phyloP scores from a whole-genome alignment of 306 rosid species.

The Lagenaria siceraria region DNA sequence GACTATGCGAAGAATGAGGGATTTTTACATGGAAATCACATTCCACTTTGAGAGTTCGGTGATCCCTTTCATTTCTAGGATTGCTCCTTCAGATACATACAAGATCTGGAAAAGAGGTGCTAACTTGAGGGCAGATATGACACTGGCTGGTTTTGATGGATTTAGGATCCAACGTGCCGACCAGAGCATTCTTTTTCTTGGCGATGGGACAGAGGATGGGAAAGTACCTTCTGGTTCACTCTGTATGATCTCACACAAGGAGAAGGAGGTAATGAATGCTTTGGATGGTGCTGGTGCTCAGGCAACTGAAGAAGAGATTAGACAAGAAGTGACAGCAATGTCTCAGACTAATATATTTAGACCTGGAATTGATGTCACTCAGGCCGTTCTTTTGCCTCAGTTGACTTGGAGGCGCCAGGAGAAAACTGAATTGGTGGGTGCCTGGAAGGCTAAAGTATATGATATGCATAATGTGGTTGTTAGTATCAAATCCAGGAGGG shows the following conservation, averaged over 20 bases:
- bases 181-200: constrained; percentile 82
- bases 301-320: constrained; percentile 79
- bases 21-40: constrained; percentile 95
- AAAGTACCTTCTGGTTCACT: constrained; percentile 73
- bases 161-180: constrained; percentile 90
- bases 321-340: constrained; percentile 89
- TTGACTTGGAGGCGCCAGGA: constrained; percentile 96
- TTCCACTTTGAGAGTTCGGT: constrained; percentile 98
- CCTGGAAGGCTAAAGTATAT: constrained; percentile 92
- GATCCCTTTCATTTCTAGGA: constrained; percentile 91
- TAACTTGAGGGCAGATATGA: constrained; percentile 95
- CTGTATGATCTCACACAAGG: constrained; percentile 93
- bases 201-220: constrained; percentile 89
- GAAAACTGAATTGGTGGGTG: constrained; percentile 72
- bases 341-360: constrained; percentile 87
- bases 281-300: constrained; percentile 82
- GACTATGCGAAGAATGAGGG: constrained; percentile 88
- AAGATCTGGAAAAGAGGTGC: constrained; percentile 98
- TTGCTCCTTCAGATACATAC: constrained; percentile 95
- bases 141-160: constrained; percentile 96
- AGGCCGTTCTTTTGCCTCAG: constrained; percentile 94
- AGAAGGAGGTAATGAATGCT: constrained; percentile 84
- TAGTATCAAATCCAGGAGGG: constrained; percentile 83
- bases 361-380: constrained; percentile 95
- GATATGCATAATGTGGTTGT: constrained; percentile 97